Conservation (phyloP, 2,329 filamentous ascomycete species). For the Fusarium metavorans region DNA sequence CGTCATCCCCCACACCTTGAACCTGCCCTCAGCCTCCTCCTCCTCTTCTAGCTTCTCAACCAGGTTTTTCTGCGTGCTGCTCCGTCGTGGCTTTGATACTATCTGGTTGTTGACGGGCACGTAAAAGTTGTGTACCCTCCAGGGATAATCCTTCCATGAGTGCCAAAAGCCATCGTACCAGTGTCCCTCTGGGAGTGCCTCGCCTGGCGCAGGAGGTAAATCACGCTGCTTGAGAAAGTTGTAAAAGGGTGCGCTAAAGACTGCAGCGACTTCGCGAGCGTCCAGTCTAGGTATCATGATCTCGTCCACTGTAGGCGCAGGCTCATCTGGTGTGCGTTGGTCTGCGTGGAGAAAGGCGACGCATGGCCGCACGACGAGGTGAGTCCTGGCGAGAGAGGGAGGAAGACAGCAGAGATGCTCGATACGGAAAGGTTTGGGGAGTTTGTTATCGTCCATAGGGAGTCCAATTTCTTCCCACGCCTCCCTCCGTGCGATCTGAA, state of each 20-base stretch:
- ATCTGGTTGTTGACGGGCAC: slow-evolving; percentile 81
- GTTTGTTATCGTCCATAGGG: slow-evolving; percentile 74
- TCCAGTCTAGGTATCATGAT: slow-evolving; percentile 84
- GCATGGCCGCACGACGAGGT: slow-evolving; percentile 80
- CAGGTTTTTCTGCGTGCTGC: slow-evolving; percentile 57
- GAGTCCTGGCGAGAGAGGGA: slow-evolving; percentile 77
- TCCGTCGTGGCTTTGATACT: slow-evolving; percentile 69
- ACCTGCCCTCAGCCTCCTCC: slow-evolving; percentile 65
- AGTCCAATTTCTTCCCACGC: slow-evolving; percentile 95
- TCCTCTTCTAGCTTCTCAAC: slow-evolving; percentile 60
- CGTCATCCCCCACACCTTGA: slow-evolving; percentile 96
- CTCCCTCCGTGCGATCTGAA: slow-evolving; percentile 88
- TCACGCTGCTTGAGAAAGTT: slow-evolving; percentile 79
- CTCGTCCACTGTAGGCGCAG: slow-evolving; percentile 68
- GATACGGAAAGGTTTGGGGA: slow-evolving; percentile 83
- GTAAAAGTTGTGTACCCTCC: slow-evolving; percentile 92
- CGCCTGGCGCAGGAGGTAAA: slow-evolving; percentile 58
- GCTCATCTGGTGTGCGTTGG: slow-evolving; percentile 51
- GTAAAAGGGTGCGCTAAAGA: slow-evolving; percentile 90
- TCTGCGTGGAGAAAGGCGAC: slow-evolving; percentile 81
- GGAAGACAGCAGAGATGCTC: slow-evolving; percentile 91
- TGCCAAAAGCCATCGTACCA: slow-evolving; percentile 93
- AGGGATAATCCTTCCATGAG: slow-evolving; percentile 80
- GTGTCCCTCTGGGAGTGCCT: slow-evolving; percentile 62
- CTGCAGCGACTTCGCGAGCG: slow-evolving; percentile 90